Percentiles rank a stretch among this genome's conserved stretches.
Evolutionary conservation across 2,329 filamentous ascomycete species (phyloP).

Genomic region (Pezicula radicicola): DNA sequence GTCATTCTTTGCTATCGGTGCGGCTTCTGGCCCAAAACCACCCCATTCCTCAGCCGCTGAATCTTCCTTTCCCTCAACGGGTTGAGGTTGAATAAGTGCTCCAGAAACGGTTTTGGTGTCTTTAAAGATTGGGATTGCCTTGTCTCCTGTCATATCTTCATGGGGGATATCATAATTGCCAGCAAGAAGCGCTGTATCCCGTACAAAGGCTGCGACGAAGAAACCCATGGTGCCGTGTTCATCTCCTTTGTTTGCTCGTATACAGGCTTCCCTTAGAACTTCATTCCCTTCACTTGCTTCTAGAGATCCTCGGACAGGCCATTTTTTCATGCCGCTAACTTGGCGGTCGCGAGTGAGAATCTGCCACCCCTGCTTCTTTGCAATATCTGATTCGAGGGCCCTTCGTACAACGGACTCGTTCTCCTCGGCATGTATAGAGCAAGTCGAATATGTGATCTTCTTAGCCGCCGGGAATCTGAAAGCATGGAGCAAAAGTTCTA

Average conservation of each 20-base stretch:
- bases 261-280: slow-evolving; percentile 67
- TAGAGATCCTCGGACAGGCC: slow-evolving; percentile 61
- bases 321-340: slow-evolving; percentile 70
- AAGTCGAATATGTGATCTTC: slow-evolving; percentile 89
- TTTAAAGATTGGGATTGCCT: slow-evolving; percentile 32
- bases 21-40: slow-evolving; percentile 2
- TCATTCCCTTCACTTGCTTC: slow-evolving; percentile 47
- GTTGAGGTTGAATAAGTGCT: slow-evolving; percentile 15
- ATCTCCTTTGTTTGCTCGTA: slow-evolving; percentile 78
- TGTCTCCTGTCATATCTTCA: slow-evolving; percentile 51
- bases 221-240: slow-evolving; percentile 89
- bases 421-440: slow-evolving; percentile 81
- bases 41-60: slow-evolving; percentile 10
- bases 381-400: slow-evolving; percentile 66
- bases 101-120: slow-evolving; percentile 18
- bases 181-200: slow-evolving; percentile 28
- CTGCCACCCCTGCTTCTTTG: slow-evolving; percentile 68
- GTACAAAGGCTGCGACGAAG: slow-evolving; percentile 85
- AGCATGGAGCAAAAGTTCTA: slow-evolving; percentile 78
- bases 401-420: slow-evolving; percentile 82
- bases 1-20: not conserved
- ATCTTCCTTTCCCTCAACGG: not conserved
- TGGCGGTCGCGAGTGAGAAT: slow-evolving; percentile 72
- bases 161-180: slow-evolving; percentile 15
- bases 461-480: slow-evolving; percentile 73